Evolutionary conservation across 306 rosid genomes (phyloP).

Genomic region (Malus sylvestris): DNA sequence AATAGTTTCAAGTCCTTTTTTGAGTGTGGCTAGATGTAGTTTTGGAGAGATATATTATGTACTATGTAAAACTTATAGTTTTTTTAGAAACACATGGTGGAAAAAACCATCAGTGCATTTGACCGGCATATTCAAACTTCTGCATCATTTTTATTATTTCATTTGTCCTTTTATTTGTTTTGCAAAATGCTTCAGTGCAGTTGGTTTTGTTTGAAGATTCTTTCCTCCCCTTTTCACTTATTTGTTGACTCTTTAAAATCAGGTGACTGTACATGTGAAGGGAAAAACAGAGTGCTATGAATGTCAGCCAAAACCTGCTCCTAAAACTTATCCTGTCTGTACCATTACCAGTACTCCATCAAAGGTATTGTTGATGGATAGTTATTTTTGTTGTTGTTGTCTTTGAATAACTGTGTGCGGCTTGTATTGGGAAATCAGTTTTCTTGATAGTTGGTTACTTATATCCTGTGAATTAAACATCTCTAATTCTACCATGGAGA

Average conservation of each 20-base stretch:
- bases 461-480: neutral
- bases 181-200: neutral
- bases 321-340: constrained; percentile 97
- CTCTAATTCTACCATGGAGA: neutral
- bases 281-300: constrained; percentile 97
- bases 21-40: neutral
- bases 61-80: neutral
- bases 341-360: constrained; percentile 98
- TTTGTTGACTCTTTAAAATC: constrained; percentile 20
- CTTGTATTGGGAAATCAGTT: neutral
- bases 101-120: neutral
- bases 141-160: neutral
- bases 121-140: neutral
- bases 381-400: neutral
- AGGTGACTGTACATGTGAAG: constrained; percentile 97
- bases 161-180: neutral
- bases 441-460: neutral
- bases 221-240: constrained; percentile 3
- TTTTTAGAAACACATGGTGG: neutral
- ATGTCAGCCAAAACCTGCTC: constrained; percentile 96
- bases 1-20: neutral
- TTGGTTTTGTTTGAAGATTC: constrained; percentile 9
- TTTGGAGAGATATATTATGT: neutral
- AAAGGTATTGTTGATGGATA: constrained; percentile 45
- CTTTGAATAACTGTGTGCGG: neutral